Conservation (phyloP, 1,284 basidiomycete genomes). For the Apiotrichum mycotoxinovorans region DNA sequence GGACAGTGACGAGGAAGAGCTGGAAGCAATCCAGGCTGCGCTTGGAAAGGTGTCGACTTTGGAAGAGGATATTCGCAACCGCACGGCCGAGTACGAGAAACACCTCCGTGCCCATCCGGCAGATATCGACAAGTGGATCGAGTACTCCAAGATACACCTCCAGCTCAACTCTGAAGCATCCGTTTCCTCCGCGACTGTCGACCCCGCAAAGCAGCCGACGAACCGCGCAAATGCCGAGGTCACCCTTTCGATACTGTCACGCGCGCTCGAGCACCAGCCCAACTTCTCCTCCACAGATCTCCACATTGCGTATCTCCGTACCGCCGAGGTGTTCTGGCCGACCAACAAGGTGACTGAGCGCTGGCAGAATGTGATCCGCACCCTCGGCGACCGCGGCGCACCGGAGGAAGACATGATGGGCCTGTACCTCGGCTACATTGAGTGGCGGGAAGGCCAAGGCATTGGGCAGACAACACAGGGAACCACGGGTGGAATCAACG, state of each 20-base stretch:
- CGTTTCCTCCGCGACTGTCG: background rate
- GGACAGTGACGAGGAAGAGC: slow-evolving; percentile 18
- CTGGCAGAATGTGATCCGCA: slow-evolving; percentile 42
- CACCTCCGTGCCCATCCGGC: slow-evolving; percentile 26
- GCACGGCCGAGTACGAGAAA: slow-evolving; percentile 34
- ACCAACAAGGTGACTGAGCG: slow-evolving; percentile 34
- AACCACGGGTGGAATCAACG: slow-evolving; percentile 34
- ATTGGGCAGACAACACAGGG: slow-evolving; percentile 26
- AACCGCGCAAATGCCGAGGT: slow-evolving; percentile 40
- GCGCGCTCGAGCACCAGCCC: slow-evolving; percentile 31
- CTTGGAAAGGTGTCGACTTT: slow-evolving; percentile 31
- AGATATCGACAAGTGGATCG: slow-evolving; percentile 40
- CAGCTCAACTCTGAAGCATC: slow-evolving; percentile 7
- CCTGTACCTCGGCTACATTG: slow-evolving; percentile 43
- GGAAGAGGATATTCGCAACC: slow-evolving; percentile 29
- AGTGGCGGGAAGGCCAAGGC: slow-evolving; percentile 45
- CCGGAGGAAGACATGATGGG: slow-evolving; percentile 32
- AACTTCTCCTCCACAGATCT: slow-evolving; percentile 33
- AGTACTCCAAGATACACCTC: slow-evolving; percentile 40
- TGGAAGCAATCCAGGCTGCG: slow-evolving; percentile 14
- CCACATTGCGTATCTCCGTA: slow-evolving; percentile 40
- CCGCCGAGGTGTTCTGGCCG: slow-evolving; percentile 40
- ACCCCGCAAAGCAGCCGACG: slow-evolving; percentile 9
- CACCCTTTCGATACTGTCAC: slow-evolving; percentile 40
- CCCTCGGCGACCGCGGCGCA: slow-evolving; percentile 22